These are phyloP conservation scores for Dovyalis caffra DNA, from an alignment of 345 rosid species.

Conservation along the genomic window DNA sequence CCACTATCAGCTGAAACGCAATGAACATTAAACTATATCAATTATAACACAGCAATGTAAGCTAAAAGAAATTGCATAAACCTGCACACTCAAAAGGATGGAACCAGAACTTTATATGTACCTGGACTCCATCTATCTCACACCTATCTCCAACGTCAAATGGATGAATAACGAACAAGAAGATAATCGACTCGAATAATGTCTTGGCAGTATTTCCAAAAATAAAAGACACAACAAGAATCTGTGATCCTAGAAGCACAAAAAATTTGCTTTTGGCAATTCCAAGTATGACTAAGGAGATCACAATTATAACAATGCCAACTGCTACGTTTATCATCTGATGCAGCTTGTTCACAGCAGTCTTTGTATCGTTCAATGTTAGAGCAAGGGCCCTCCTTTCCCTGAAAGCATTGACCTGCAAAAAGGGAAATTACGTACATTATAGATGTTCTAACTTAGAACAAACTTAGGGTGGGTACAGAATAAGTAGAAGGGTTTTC, in stretches of 20 bases:
- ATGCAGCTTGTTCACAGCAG: slow-evolving; percentile 90
- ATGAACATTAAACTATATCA: background rate
- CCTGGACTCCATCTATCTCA: too few relatives aligned
- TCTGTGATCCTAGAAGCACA: slow-evolving; percentile 66
- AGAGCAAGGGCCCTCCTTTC: slow-evolving; percentile 93
- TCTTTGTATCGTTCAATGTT: slow-evolving; percentile 86
- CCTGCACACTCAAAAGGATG: background rate
- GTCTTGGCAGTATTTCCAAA: too few relatives aligned
- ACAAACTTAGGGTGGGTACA: background rate
- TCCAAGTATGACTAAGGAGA: slow-evolving; percentile 70
- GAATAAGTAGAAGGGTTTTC: background rate
- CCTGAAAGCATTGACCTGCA: slow-evolving; percentile 81
- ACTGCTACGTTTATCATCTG: slow-evolving; percentile 57
- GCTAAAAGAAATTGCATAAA: background rate
- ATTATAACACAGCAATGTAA: background rate
- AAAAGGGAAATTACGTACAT: background rate
- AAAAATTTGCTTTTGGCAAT: slow-evolving; percentile 72
- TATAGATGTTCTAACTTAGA: background rate
- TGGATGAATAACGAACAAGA: too few relatives aligned
- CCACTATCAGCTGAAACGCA: slow-evolving; percentile 57
- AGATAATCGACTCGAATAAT: too few relatives aligned
- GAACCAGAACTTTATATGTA: slow-evolving; percentile 5
- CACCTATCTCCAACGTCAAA: too few relatives aligned
- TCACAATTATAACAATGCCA: slow-evolving; percentile 41
- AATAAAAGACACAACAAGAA: slow-evolving; percentile 73